phyloP scores from a whole-genome alignment of 2,329 filamentous ascomycete species.

The Neofusicoccum cordaticola region DNA sequence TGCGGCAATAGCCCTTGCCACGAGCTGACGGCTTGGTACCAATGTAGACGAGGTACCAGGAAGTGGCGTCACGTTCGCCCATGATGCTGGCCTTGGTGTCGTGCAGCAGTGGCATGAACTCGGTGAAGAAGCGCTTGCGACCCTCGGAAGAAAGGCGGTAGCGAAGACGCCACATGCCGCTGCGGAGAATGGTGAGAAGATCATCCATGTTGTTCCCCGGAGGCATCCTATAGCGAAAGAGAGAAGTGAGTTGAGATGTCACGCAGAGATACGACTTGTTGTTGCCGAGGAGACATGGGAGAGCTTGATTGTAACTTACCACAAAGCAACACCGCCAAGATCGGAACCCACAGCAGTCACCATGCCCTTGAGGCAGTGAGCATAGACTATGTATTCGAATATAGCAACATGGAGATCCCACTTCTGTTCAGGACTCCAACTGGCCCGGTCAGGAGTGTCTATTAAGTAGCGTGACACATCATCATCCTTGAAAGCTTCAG shows the following conservation, averaged over 20 bases:
- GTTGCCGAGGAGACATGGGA: background rate
- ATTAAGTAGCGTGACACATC: conserved; percentile 73
- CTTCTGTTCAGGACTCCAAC: conserved; percentile 63
- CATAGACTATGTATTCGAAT: conserved; percentile 73
- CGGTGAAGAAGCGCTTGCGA: conserved; percentile 69
- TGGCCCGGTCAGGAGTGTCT: conserved; percentile 64
- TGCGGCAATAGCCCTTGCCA: conserved; percentile 69
- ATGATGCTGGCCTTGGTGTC: conserved; percentile 68
- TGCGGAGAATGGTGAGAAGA: conserved; percentile 68
- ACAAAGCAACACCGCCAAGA: conserved; percentile 75
- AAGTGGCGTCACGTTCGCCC: conserved; percentile 62
- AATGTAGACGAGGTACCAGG: conserved; percentile 82
- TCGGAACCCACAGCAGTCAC: conserved; percentile 72
- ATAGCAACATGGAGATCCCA: conserved; percentile 76
- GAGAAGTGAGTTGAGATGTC: background rate
- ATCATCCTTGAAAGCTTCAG: conserved; percentile 74
- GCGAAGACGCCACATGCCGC: conserved; percentile 73
- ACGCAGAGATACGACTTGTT: too few relatives aligned
- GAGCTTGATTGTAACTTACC: conserved; percentile 52
- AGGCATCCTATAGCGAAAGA: conserved; percentile 59
- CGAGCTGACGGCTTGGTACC: conserved; percentile 70
- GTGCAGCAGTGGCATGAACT: conserved; percentile 73
- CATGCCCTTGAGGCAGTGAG: conserved; percentile 70
- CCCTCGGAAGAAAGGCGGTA: conserved; percentile 73
- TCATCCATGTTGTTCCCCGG: conserved; percentile 72